Conservation (phyloP, 2,329 filamentous ascomycete genomes). For the Aspergillus awamori region DNA sequence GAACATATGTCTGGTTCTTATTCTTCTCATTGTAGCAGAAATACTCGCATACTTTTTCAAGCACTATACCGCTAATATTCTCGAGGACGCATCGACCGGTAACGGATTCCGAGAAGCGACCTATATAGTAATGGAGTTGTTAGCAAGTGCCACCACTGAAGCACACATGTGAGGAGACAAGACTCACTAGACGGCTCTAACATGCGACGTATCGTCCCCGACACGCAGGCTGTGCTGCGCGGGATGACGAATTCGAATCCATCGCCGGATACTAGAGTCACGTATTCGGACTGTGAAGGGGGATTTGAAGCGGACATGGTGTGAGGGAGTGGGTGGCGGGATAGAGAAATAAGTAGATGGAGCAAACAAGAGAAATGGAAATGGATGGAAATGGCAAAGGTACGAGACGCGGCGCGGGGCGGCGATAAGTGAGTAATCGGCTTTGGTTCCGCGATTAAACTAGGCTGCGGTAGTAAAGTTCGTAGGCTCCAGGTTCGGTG, state of each 20-base stretch:
- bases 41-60: constrained; percentile 72
- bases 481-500: background rate
- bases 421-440: background rate
- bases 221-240: constrained; percentile 62
- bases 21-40: constrained; percentile 70
- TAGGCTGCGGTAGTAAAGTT: too few relatives aligned
- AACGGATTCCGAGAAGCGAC: constrained; percentile 62
- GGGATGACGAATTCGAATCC: constrained; percentile 67
- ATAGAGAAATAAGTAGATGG: too few relatives aligned
- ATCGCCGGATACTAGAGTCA: constrained; percentile 66
- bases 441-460: background rate
- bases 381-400: background rate
- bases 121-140: constrained; percentile 38
- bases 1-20: constrained; percentile 61
- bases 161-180: background rate
- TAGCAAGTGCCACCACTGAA: background rate
- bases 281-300: constrained; percentile 52
- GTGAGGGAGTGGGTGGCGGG: constrained; percentile 6
- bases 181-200: constrained; percentile 63
- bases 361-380: background rate
- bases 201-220: constrained; percentile 65
- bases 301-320: constrained; percentile 22
- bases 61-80: constrained; percentile 64
- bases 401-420: background rate
- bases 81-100: constrained; percentile 62